A percentile compares a stretch with the other conserved stretches of the same genome.
Evolutionary conservation across 2,329 filamentous ascomycete genomes (phyloP).

Genomic region (Phialophora verrucosa): DNA sequence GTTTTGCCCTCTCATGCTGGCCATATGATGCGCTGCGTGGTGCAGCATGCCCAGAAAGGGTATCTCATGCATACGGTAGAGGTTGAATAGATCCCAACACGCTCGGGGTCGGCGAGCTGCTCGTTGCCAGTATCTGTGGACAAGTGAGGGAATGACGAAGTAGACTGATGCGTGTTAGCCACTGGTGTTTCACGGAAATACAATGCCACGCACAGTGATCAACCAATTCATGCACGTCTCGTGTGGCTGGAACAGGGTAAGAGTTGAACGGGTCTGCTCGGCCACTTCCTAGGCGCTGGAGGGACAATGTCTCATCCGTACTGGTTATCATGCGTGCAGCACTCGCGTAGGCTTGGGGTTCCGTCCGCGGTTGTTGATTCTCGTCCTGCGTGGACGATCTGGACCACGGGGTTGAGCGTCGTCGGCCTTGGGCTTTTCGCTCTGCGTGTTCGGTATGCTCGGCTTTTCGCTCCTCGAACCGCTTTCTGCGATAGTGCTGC

Average conservation of each 20-base stretch:
- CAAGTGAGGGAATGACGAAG: conserved; percentile 29
- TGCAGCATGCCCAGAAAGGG: conserved; percentile 31
- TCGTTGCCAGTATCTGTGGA: conserved; percentile 25
- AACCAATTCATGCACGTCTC: conserved; percentile 30
- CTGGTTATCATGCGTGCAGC: neutral
- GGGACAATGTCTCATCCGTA: neutral
- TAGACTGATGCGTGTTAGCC: conserved; percentile 15
- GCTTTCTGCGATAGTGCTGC: conserved; percentile 27
- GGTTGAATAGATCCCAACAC: conserved; percentile 31
- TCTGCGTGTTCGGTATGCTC: neutral
- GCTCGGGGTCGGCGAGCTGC: conserved; percentile 25
- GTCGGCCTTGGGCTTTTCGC: neutral
- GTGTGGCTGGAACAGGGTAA: conserved; percentile 23
- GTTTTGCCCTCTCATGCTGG: conserved; percentile 17
- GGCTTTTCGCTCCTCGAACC: neutral
- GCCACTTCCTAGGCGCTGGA: conserved; percentile 18
- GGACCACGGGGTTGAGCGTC: neutral
- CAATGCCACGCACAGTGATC: conserved; percentile 22
- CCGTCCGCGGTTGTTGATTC: neutral
- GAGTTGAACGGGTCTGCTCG: conserved; percentile 27
- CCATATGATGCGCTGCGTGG: conserved; percentile 28
- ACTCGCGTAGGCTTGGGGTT: neutral
- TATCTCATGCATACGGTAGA: conserved; percentile 27
- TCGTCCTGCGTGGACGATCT: neutral
- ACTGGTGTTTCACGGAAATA: neutral